Percentiles rank a stretch among this genome's conserved stretches.
These are phyloP conservation scores for Boletus patriciae DNA, from an alignment of 768 basidiomycete genomes.

Conservation along the genomic window DNA sequence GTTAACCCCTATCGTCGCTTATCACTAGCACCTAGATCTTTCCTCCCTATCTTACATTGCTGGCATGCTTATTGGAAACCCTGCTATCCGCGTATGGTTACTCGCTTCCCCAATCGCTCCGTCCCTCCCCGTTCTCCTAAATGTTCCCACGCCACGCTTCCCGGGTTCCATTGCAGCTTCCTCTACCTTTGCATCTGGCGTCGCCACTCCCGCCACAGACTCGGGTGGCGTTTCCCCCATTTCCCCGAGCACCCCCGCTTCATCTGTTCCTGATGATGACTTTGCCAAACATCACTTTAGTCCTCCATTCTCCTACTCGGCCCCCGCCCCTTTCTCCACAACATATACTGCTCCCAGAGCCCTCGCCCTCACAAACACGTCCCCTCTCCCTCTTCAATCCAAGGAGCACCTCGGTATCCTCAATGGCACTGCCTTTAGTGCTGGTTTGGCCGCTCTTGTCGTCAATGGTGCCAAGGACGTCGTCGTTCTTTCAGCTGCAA, in stretches of 20 bases:
- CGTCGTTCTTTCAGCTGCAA: conserved; percentile 50
- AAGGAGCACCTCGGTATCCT: conserved; percentile 81
- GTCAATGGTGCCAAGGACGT: conserved; percentile 71
- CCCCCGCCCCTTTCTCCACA: background rate
- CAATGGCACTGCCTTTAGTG: conserved; percentile 85
- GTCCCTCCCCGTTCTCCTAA: conserved; percentile 13
- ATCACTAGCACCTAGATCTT: conserved; percentile 50
- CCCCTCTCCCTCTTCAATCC: conserved; percentile 63
- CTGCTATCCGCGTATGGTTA: conserved; percentile 68
- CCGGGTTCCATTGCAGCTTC: background rate
- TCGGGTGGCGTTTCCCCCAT: conserved; percentile 46
- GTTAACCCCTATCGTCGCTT: background rate
- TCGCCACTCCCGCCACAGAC: conserved; percentile 18
- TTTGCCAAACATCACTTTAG: conserved; percentile 7
- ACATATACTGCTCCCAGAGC: conserved; percentile 43
- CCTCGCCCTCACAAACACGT: conserved; percentile 56
- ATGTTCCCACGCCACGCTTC: conserved; percentile 14
- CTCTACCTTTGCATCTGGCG: conserved; percentile 14
- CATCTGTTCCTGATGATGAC: conserved; percentile 27
- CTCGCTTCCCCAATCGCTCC: conserved; percentile 33
- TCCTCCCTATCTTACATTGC: conserved; percentile 83
- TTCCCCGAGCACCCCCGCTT: conserved; percentile 40
- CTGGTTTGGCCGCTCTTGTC: conserved; percentile 74
- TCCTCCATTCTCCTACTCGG: background rate
- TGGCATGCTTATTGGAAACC: conserved; percentile 76